phyloP scores from a whole-genome alignment of 2,329 filamentous ascomycete species.

The Thelonectria rubi region DNA sequence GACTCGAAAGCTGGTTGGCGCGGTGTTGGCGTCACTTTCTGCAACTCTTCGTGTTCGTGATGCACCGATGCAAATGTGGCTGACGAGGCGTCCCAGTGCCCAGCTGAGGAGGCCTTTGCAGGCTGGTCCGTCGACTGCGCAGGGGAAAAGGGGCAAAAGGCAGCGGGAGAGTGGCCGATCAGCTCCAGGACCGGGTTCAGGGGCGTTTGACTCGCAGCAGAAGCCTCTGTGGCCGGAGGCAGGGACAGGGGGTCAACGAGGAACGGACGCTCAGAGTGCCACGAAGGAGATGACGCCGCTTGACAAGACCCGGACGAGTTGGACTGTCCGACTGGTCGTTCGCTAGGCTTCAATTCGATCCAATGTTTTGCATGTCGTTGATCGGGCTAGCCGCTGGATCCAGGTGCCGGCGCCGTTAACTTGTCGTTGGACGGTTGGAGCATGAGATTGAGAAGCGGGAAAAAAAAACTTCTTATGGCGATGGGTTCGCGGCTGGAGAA shows the following conservation, averaged over 20 bases:
- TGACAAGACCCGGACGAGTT: conserved; percentile 21
- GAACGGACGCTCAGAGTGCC: conserved; percentile 33
- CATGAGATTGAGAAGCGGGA: neutral
- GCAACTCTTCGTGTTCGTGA: neutral
- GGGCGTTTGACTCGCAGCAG: conserved; percentile 38
- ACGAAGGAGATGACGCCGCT: conserved; percentile 28
- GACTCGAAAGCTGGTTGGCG: conserved; percentile 8
- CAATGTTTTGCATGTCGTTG: conserved; percentile 22
- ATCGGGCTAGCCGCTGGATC: conserved; percentile 6
- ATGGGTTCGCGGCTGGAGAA: neutral
- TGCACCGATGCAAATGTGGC: neutral
- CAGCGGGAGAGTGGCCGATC: conserved; percentile 31
- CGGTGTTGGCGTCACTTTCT: conserved; percentile 12
- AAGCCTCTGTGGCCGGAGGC: conserved; percentile 19
- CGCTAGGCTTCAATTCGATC: conserved; percentile 10
- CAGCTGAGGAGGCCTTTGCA: conserved; percentile 1
- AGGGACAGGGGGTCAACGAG: conserved; percentile 34
- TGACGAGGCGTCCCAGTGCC: neutral
- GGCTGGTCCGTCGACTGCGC: conserved; percentile 13
- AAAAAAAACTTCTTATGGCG: neutral
- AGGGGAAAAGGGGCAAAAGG: neutral
- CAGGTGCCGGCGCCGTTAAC: conserved; percentile 1
- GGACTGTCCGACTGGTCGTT: conserved; percentile 13
- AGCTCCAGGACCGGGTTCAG: conserved; percentile 23
- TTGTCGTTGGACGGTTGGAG: conserved; percentile 4